Conservation (phyloP, 352 stramenopile species). For the Globisporangium okanoganense region DNA sequence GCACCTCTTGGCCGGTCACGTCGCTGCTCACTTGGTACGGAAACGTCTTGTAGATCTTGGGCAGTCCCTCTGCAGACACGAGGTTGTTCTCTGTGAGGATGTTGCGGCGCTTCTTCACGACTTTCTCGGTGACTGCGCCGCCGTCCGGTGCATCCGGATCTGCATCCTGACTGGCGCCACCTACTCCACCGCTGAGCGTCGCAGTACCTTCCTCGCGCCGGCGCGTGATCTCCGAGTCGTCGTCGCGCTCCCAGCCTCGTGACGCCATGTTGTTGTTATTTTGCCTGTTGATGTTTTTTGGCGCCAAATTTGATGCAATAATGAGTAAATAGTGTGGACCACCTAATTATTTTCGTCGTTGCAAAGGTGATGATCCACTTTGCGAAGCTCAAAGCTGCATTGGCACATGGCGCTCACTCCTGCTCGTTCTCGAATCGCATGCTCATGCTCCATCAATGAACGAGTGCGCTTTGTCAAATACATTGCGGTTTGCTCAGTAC, state of each 20-base stretch:
- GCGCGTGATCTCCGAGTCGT: constrained; percentile 28
- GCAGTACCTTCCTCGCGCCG: constrained; percentile 15
- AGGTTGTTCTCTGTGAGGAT: constrained; percentile 64
- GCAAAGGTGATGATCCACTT: too few species aligned
- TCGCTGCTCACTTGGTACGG: constrained; percentile 55
- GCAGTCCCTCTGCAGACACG: constrained; percentile 56
- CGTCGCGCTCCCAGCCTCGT: constrained; percentile 56
- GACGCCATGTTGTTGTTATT: constrained; percentile 29
- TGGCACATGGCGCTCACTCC: too few species aligned
- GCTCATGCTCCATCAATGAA: too few species aligned
- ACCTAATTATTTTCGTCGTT: constrained; percentile 6
- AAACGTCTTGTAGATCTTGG: constrained; percentile 70
- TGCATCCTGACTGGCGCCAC: constrained; percentile 9
- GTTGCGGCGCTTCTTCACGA: constrained; percentile 43
- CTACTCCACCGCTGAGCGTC: constrained; percentile 5
- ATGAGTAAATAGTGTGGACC: constrained; percentile 6
- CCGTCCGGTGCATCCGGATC: not conserved
- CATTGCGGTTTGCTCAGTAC: too few species aligned
- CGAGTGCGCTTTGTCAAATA: too few species aligned
- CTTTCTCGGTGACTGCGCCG: constrained; percentile 2
- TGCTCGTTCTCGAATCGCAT: too few species aligned
- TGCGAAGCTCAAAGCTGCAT: too few species aligned
- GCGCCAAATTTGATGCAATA: not conserved
- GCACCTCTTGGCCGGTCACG: constrained; percentile 56
- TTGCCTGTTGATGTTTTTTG: not conserved